These are phyloP conservation scores for Canariomyces notabilis DNA, from an alignment of 2,329 filamentous ascomycete species.

Conservation along the genomic window DNA sequence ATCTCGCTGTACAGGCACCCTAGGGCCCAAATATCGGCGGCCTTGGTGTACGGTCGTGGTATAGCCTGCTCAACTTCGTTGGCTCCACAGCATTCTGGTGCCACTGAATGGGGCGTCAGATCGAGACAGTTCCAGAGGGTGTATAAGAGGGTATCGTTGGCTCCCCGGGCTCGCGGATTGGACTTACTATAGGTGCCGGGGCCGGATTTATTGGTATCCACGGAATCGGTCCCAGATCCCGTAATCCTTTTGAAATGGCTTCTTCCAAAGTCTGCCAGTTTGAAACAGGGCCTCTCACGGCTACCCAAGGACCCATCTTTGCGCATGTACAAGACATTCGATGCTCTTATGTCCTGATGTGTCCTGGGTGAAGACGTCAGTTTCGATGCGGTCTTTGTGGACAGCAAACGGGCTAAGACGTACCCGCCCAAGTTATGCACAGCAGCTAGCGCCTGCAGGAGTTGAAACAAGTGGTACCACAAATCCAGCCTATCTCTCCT, in stretches of 20 bases:
- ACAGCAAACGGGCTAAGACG: background rate
- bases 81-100: background rate
- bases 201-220: background rate
- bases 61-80: background rate
- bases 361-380: background rate
- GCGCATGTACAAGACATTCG: slow-evolving; percentile 3
- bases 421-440: background rate
- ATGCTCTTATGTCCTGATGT: slow-evolving; percentile 6
- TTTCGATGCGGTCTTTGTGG: background rate
- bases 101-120: no score
- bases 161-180: no score
- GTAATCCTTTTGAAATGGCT: background rate
- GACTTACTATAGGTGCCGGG: slow-evolving; percentile 1
- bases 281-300: background rate
- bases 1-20: slow-evolving; percentile 9
- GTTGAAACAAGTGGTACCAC: slow-evolving; percentile 2
- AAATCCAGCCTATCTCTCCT: background rate
- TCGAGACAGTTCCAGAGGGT: no score
- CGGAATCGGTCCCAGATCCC: background rate
- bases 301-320: background rate
- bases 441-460: background rate
- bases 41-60: background rate
- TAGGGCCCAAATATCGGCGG: slow-evolving; percentile 1
- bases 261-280: slow-evolving; percentile 1
- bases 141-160: background rate